These are phyloP conservation scores for Rhynchospora breviuscula DNA, from an alignment of 176 grass and related monocot species.

Conservation along the genomic window DNA sequence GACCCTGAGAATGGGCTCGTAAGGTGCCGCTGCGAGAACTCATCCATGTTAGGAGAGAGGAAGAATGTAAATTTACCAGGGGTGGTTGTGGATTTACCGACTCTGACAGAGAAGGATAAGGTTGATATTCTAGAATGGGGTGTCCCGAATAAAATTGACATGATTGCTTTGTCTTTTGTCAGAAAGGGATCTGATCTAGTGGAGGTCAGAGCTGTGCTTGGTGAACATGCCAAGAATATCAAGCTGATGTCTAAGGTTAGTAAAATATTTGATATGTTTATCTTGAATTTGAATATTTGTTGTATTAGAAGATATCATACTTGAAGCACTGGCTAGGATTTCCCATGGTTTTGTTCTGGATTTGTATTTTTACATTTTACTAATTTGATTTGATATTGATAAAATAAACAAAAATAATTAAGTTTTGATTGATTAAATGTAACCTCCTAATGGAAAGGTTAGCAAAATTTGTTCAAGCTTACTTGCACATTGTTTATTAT, in stretches of 20 bases:
- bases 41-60: constrained; percentile 57
- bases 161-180: constrained; percentile 78
- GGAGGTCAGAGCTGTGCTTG: constrained; percentile 55
- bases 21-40: constrained; percentile 63
- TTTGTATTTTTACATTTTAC: background rate
- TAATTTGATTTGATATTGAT: too few relatives aligned
- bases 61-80: constrained; percentile 88
- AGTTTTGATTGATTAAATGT: background rate
- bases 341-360: background rate
- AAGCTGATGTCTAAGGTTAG: constrained; percentile 81
- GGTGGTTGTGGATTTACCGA: constrained; percentile 74
- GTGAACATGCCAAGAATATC: constrained; percentile 64
- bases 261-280: background rate
- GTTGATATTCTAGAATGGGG: constrained; percentile 75
- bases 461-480: background rate
- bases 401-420: background rate
- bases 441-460: background rate
- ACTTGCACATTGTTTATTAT: background rate
- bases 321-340: background rate
- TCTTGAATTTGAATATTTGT: constrained; percentile 27
- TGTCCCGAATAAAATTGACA: constrained; percentile 80
- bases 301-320: background rate
- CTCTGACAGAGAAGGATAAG: constrained; percentile 85
- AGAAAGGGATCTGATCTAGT: constrained; percentile 79
- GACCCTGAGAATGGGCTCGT: constrained; percentile 45